Base-by-base conservation (phyloP, 1,284 basidiomycete species). In the Pascua guehoae region DNA sequence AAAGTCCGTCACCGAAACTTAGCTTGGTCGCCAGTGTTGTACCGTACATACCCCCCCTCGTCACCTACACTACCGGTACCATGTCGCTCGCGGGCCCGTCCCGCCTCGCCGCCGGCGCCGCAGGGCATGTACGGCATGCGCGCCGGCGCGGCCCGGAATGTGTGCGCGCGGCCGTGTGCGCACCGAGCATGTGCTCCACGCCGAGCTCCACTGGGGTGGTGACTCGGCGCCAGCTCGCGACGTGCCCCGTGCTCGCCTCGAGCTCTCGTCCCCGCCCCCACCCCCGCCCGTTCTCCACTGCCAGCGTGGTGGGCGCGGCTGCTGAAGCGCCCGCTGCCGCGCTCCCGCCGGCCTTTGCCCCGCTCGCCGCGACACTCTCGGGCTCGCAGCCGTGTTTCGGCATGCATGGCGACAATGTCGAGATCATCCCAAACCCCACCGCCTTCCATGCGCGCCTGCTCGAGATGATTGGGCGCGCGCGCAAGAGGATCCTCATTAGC, bases 401-500 rank as follows among this genome's bases (percentile, higher is more conserved):
- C 1, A 70, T 76, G 17, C 56, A 42, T 38, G 56, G 54, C 46
- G 51, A 56, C 45, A 60, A 65, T 36, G 66, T 70, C 47, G 60
- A 66, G 3, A 58, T 76, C 42, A 64, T 82, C 3, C 76, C 82
- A 45, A 76, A 78, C 0, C 75, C 81, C 8, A 60, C 64, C 8
- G 66, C 75, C 45, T 82, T 82, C 63, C 80, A 81, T 57, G 47
- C 62, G 18, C 65, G 67, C 9, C 60, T 82, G 18, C 60, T 81
- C 17, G 79, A 83, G 56, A 86, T 91, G 81, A 85, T 96, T 54
- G 78, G 79, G 47, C 78, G 82, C 41, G 92, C 93, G 2, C 83
- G 84, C 62, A 77, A 79, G 56, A 83, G 90, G 56, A 85, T 97
- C 68, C 88, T 93, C 69, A 83, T 97, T 47, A 94, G 91, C 1